Evolutionary conservation across 768 basidiomycete species (phyloP), one percentile per base, ranked within the genome.

Genomic region (Hypholoma fasciculare): DNA sequence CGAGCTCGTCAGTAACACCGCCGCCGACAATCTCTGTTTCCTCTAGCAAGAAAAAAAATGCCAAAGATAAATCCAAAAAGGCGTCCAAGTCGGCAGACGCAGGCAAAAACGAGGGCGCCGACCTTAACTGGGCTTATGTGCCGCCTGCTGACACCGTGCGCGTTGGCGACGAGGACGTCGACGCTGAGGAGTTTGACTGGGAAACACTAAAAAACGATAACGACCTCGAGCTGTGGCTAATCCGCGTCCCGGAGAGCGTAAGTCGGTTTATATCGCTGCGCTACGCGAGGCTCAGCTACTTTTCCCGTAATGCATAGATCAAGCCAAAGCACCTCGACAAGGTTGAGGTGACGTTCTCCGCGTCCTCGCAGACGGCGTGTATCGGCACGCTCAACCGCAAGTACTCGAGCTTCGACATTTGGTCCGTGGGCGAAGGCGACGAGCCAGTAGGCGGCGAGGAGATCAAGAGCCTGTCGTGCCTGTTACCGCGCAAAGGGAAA

Each of bases 231-330:
- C 63, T 92, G 8, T 91, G 89, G 83, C 71, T 90, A 12, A 79
- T 92, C 37, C 82, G 90, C 11, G 81, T 85, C 14, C 90, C 90
- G 20, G 83, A 86, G 12, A 78, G 78, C 39, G 90, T 91, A 66
- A 58, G 87, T 75, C 44, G 17, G 37, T 20, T 37, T 49, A 19
- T n/a, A 27, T 54, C 9, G 7, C 14, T 23, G 23, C 17, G 5
- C 11, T 27, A 46, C n/a, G 38, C 12, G 50, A 20, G 7, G 50
- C 46, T 27, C 16, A 17, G 38, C 30, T 49, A 14, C 7, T 43
- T 48, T 54, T 48, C 30, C 60, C 5, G 20, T 43, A 49, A 20
- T 38, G 13, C 57, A 42, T 58, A 92, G 90, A 69, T 92, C 38
- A 87, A 89, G 69, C 71, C 84, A 7, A 89, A 86, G 69, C 74